Evolutionary conservation across 169 alveolate species (phyloP).

Genomic region (Plasmodium vinckei): DNA sequence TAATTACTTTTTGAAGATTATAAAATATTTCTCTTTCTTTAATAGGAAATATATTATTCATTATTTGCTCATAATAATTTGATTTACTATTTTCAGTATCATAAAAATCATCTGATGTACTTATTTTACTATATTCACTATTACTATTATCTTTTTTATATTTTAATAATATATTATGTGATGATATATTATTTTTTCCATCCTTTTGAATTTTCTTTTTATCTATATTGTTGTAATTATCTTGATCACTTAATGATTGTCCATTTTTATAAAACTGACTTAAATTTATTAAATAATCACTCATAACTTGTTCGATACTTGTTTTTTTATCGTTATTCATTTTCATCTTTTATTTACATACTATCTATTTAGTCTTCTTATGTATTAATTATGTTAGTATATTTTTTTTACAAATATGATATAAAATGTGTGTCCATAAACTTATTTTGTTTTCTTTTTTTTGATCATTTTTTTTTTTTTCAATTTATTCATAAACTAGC

Average conservation of each 20-base stretch:
- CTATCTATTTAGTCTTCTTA: no score
- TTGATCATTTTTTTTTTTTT: no score
- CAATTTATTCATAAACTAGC: no score
- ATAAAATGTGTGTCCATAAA: no score
- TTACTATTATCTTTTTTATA: not conserved
- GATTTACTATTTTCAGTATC: constrained; percentile 7
- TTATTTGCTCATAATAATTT: constrained; percentile 10
- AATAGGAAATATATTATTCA: constrained; percentile 23
- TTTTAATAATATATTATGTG: not conserved
- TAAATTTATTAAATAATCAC: constrained; percentile 28
- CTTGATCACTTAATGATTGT: constrained; percentile 13
- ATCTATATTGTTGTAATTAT: not conserved
- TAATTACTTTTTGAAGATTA: constrained; percentile 10
- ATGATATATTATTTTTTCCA: not conserved
- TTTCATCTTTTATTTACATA: constrained; percentile 21
- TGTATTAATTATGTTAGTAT: no score
- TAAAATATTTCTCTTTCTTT: constrained; percentile 39
- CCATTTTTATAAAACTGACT: constrained; percentile 30
- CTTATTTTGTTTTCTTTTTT: no score
- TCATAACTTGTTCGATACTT: constrained; percentile 55
- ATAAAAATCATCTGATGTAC: not conserved
- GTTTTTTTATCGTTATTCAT: constrained; percentile 23
- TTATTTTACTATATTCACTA: not conserved
- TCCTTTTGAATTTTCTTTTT: not conserved
- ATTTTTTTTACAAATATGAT: no score